Conservation (phyloP, 2,329 filamentous ascomycete genomes). For the Sporothrix pseudoabietina region DNA sequence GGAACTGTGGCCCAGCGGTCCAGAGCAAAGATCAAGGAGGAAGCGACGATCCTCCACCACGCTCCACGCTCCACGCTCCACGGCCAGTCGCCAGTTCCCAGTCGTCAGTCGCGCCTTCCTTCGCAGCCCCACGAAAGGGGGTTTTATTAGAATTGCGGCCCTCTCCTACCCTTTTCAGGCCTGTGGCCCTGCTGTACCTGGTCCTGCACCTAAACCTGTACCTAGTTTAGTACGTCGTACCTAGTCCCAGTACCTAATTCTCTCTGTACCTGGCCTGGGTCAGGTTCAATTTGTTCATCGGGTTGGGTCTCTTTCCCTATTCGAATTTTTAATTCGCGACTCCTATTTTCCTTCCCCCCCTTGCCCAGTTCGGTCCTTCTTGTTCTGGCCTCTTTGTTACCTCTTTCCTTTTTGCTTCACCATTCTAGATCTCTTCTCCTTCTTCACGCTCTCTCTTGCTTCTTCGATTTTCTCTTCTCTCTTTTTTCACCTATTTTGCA, state of each 20-base stretch:
- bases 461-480: neutral
- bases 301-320: conserved; percentile 21
- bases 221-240: neutral
- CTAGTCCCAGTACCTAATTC: neutral
- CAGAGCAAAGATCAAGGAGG: conserved; percentile 2
- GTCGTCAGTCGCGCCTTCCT: conserved; percentile 26
- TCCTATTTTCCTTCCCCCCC: conserved; percentile 24
- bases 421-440: neutral
- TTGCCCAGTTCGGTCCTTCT: conserved; percentile 15
- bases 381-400: conserved; percentile 8
- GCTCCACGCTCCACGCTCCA: conserved; percentile 15
- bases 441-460: neutral
- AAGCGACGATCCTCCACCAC: conserved; percentile 21
- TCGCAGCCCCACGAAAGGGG: conserved; percentile 31
- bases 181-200: neutral
- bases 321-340: conserved; percentile 27
- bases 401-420: conserved; percentile 18
- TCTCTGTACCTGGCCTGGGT: neutral
- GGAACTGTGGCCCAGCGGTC: neutral
- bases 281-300: neutral
- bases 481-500: neutral
- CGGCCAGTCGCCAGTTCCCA: conserved; percentile 10
- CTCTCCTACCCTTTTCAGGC: conserved; percentile 1
- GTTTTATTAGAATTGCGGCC: conserved; percentile 8
- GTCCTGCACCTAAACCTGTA: neutral